Percentiles rank a stretch among this genome's conserved stretches.
These are phyloP conservation scores for Rhynchosporium graminicola DNA, from an alignment of 2,329 filamentous ascomycete species.

Conservation along the genomic window DNA sequence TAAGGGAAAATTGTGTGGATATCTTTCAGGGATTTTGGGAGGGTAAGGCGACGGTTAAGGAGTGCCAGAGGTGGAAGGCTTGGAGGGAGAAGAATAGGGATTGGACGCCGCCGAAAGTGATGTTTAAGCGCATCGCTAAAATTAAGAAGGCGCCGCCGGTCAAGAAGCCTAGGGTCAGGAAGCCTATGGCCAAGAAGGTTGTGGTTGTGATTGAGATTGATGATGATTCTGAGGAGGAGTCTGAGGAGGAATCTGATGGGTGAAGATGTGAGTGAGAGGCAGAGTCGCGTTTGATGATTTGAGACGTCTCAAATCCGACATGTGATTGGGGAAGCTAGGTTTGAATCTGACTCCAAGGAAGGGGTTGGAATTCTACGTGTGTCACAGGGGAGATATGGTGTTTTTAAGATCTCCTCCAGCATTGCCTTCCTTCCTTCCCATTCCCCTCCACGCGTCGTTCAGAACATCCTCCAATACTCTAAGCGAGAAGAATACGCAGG, in stretches of 20 bases:
- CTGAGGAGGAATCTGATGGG: neutral
- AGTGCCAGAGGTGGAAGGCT: conserved; percentile 10
- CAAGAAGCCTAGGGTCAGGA: neutral
- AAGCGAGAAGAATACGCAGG: too few relatives aligned
- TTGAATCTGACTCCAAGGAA: too few relatives aligned
- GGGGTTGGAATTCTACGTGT: too few relatives aligned
- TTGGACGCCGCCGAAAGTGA: conserved; percentile 12
- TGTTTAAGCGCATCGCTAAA: conserved; percentile 11
- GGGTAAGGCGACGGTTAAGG: conserved; percentile 9
- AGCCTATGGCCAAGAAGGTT: neutral
- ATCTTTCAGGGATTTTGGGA: conserved; percentile 15
- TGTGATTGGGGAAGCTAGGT: too few relatives aligned
- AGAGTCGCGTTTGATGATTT: too few relatives aligned
- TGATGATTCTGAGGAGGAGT: neutral
- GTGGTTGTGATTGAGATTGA: neutral
- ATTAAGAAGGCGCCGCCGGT: neutral
- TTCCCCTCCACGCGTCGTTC: too few relatives aligned
- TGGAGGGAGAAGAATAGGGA: conserved; percentile 9
- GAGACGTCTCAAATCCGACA: too few relatives aligned
- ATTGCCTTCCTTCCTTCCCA: too few relatives aligned
- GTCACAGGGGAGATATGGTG: too few relatives aligned
- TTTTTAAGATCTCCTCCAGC: too few relatives aligned
- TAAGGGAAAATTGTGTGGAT: neutral
- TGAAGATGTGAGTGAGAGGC: too few relatives aligned
- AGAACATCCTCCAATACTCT: too few relatives aligned